Percentiles rank a stretch among this genome's conserved stretches.
phyloP scores from a whole-genome alignment of 148 eudicot species.

The Rhododendron vialii region DNA sequence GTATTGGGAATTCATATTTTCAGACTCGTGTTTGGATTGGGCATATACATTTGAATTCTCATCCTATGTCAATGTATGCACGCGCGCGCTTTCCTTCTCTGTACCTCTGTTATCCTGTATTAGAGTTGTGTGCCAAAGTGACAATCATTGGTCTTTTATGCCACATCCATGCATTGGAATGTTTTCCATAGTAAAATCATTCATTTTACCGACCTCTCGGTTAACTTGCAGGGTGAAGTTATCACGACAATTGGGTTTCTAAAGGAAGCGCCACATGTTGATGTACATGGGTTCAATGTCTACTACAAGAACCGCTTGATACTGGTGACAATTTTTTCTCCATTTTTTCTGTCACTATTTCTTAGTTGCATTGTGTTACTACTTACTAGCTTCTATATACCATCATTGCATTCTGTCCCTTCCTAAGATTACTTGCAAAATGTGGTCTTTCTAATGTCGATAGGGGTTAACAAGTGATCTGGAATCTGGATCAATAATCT shows the following conservation, averaged over 20 bases:
- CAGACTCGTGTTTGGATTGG: neutral
- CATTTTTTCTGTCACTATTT: neutral
- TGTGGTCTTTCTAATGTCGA: neutral
- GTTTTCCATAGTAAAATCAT: neutral
- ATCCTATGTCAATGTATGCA: neutral
- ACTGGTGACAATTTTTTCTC: constrained; percentile 42
- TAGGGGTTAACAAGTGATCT: neutral
- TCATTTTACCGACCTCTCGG: constrained; percentile 2
- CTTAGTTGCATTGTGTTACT: neutral
- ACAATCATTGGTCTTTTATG: neutral
- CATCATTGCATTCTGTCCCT: neutral
- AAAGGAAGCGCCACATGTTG: constrained; percentile 86
- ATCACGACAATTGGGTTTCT: constrained; percentile 83
- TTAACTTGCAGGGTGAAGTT: constrained; percentile 57
- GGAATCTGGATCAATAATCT: neutral
- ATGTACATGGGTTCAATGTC: constrained; percentile 88
- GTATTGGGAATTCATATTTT: neutral
- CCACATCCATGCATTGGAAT: neutral
- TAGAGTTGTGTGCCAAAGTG: neutral
- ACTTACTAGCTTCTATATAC: neutral
- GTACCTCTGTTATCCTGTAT: neutral
- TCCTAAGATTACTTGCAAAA: neutral
- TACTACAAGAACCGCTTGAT: constrained; percentile 94
- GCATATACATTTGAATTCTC: neutral
- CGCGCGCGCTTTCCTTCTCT: neutral